These are phyloP conservation scores for Candida lessepsii DNA, from an alignment of 805 yeast genomes.

Conservation along the genomic window DNA sequence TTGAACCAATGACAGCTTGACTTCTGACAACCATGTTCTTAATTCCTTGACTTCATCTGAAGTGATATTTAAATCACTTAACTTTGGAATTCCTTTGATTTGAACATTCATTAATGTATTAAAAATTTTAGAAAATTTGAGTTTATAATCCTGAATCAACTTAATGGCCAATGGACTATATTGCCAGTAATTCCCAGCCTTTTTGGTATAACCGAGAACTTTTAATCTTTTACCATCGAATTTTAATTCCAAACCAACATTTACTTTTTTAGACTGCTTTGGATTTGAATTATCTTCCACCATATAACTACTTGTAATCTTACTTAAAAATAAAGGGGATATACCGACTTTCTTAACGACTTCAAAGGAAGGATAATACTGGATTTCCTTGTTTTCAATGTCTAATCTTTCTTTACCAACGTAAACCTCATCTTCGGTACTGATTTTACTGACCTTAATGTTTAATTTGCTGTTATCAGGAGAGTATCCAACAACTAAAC, in stretches of 20 bases:
- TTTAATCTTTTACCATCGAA: slow-evolving; percentile 76
- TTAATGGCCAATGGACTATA: slow-evolving; percentile 73
- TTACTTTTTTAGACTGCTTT: slow-evolving; percentile 44
- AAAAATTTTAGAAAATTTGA: slow-evolving; percentile 63
- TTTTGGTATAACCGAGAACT: slow-evolving; percentile 83
- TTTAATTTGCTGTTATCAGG: slow-evolving; percentile 43
- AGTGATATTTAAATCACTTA: slow-evolving; percentile 36
- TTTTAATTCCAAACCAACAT: slow-evolving; percentile 83
- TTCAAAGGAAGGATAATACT: slow-evolving; percentile 64
- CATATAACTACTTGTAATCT: slow-evolving; percentile 70
- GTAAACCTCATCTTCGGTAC: slow-evolving; percentile 52
- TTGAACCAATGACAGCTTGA: slow-evolving; percentile 47
- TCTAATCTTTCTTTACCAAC: slow-evolving; percentile 62
- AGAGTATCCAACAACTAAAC: slow-evolving; percentile 60
- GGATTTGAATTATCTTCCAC: slow-evolving; percentile 50
- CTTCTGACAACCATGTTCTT: slow-evolving; percentile 50
- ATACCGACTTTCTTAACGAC: slow-evolving; percentile 58
- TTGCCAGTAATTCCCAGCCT: slow-evolving; percentile 59
- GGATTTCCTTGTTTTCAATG: slow-evolving; percentile 53
- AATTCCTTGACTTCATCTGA: slow-evolving; percentile 45
- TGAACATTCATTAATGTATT: slow-evolving; percentile 28
- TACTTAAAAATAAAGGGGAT: slow-evolving; percentile 67
- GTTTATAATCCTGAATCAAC: slow-evolving; percentile 59
- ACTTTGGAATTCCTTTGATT: slow-evolving; percentile 35
- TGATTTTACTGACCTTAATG: slow-evolving; percentile 45